Conservation (phyloP, 2,329 filamentous ascomycete species). For the Karstenula rhodostoma region DNA sequence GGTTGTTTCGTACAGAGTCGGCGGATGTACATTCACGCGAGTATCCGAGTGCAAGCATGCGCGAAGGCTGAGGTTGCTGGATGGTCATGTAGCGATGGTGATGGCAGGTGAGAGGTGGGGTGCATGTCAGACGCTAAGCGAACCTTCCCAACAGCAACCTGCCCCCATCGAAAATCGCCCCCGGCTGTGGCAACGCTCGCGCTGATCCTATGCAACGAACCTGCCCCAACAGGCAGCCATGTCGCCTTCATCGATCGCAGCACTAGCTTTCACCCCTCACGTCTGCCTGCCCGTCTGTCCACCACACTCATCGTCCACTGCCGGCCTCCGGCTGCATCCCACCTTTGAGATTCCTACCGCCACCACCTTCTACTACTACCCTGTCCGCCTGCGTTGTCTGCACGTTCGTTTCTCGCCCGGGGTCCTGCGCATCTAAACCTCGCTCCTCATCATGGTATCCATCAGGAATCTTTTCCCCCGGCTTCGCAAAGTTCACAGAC, state of each 20-base stretch:
- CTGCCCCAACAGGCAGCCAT: slow-evolving; percentile 12
- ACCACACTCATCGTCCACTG: not conserved
- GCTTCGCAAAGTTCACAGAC: slow-evolving; percentile 38
- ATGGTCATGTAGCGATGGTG: not conserved
- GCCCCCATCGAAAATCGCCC: slow-evolving; percentile 10
- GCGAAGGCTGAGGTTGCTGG: not conserved
- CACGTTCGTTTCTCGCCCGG: not conserved
- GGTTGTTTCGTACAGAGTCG: too few species aligned
- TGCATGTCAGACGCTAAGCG: not conserved
- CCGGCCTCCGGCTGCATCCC: slow-evolving; percentile 15
- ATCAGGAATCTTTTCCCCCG: slow-evolving; percentile 34
- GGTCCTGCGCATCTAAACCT: not conserved
- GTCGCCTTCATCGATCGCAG: slow-evolving; percentile 5
- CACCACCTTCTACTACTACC: not conserved
- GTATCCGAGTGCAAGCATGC: too few species aligned
- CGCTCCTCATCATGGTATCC: slow-evolving; percentile 25
- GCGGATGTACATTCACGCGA: too few species aligned
- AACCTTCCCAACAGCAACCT: slow-evolving; percentile 14
- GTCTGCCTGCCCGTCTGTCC: slow-evolving; percentile 1
- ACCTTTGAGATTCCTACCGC: slow-evolving; percentile 5
- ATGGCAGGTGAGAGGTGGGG: not conserved
- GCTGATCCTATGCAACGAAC: slow-evolving; percentile 2
- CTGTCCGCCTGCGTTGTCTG: not conserved
- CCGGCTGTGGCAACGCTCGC: slow-evolving; percentile 14
- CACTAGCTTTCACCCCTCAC: slow-evolving; percentile 16